Evolutionary conservation across 768 basidiomycete species (phyloP), one percentile per base, ranked within the genome.

Genomic region (Mycena kentingensis): DNA sequence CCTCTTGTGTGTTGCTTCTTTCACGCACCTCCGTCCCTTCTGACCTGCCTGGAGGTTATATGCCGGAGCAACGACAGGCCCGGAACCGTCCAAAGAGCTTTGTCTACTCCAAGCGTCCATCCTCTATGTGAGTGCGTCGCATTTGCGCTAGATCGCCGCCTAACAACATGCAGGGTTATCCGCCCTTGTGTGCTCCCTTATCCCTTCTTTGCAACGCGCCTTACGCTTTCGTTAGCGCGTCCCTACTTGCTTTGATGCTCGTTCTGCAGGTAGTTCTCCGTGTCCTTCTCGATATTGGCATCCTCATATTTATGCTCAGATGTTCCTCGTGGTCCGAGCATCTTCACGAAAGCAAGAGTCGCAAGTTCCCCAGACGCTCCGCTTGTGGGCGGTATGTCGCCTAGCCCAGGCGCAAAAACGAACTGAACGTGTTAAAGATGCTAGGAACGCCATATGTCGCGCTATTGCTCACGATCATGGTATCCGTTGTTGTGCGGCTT

Each of bases 41-140:
- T 53, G 18, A 32, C 32, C 27, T 12, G n/a, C 28, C 19, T 21
- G 7, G 32, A 78, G 77, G 29, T 60, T 75, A 18, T 79, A 79
- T 60, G 67, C 71, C 13, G 73, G 72, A n/a, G 70, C 64, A 25
- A 67, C 63, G 3, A 71, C 68, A 16, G 77, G 78, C 4, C 74
- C 75, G 7, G 75, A 81, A 56, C 79, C 78, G 16, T 65, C 70
- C 2, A 66, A 65, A 25, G 63, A 71, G 55, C 60, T 79, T 6
- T 80, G 78, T 55, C 61, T 79, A 4, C 60, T 77, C 11, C 78
- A 78, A 55, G 75, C 77, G 4, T 77, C 77, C 5, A 61, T 79
- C 43, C 62, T 80, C 16, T 78, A 79, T 54, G 77, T n/a, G n/a
- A n/a, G n/a, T n/a, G n/a, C n/a, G n/a, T n/a, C n/a, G n/a, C n/a